Evolutionary conservation across 371 early-diverging fungal genomes (phyloP), one percentile per base, ranked within the genome.

Genomic region (Mucor velutinosus): DNA sequence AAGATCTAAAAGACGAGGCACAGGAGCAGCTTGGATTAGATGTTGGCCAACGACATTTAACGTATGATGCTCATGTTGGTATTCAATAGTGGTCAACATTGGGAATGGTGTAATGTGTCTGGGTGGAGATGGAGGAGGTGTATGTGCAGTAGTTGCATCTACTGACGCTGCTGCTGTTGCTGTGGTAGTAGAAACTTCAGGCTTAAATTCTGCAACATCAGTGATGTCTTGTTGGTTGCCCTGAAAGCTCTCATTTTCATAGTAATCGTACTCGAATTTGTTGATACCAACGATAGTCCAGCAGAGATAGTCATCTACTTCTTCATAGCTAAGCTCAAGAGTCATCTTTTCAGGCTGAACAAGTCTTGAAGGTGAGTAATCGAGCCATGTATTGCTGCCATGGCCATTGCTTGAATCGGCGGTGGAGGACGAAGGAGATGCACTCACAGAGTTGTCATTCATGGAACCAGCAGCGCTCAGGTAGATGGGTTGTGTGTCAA

Each of bases 261-360:
- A 76, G 72, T 76, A 86, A 0, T 81, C 83, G 67, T 84, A 83
- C 59, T 87, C 83, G 71, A 87, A 87, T 56, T 78, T 79, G 30
- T 79, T 76, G 64, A 92, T 89, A 60, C 93, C 92, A n/a, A 92
- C 93, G 61, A 92, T 91, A 5, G 94, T 93, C 94, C 94, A 93
- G 78, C 92, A 93, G 47, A 93, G 78, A 70, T 85, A 90, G 68
- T 93, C 94, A 71, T 91, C 91, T 19, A 92, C 81, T 60, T 78
- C 79, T 55, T 78, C 76, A 68, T 75, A 29, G 39, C 61, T 59
- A 4, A 70, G 25, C 25, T 69, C 72, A 23, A 57, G 23, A 10
- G 71, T 67, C 73, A 69, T 77, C 59, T 56, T 72, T 62, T 64
- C 79, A 14, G 70, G 66, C 59, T 70, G 82, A 58, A 74, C 77